Evolutionary conservation across 2,329 filamentous ascomycete species (phyloP).

Genomic region (Trichophyton rubrum): DNA sequence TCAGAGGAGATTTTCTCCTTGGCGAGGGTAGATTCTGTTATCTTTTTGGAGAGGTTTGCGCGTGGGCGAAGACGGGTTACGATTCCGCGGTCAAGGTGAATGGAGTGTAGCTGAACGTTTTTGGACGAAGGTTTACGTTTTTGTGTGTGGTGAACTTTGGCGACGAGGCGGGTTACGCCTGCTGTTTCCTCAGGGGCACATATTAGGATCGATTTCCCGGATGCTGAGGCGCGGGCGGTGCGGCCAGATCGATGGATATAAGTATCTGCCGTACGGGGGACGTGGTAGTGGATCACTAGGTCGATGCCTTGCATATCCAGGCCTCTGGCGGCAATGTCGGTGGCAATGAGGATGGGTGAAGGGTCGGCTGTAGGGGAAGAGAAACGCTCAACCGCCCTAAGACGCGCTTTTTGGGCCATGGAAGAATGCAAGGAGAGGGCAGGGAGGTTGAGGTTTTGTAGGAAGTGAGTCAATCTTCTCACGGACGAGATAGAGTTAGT

Average conservation of each 20-base stretch:
- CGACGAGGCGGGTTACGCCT: slow-evolving; percentile 68
- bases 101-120: slow-evolving; percentile 37
- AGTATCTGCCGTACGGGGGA: slow-evolving; percentile 77
- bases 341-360: slow-evolving; percentile 67
- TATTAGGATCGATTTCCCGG: slow-evolving; percentile 72
- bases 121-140: slow-evolving; percentile 49
- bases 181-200: slow-evolving; percentile 85
- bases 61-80: slow-evolving; percentile 64
- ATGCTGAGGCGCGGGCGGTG: slow-evolving; percentile 69
- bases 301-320: slow-evolving; percentile 87
- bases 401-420: slow-evolving; percentile 89
- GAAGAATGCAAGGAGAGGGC: slow-evolving; percentile 75
- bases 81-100: slow-evolving; percentile 72
- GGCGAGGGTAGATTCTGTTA: slow-evolving; percentile 69
- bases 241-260: slow-evolving; percentile 94
- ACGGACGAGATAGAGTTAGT: slow-evolving; percentile 93
- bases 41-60: slow-evolving; percentile 67
- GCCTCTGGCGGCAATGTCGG: slow-evolving; percentile 84
- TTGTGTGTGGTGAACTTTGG: slow-evolving; percentile 64
- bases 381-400: slow-evolving; percentile 88
- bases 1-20: slow-evolving; percentile 79
- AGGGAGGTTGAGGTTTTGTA: slow-evolving; percentile 68
- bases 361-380: slow-evolving; percentile 45
- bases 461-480: slow-evolving; percentile 68
- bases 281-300: slow-evolving; percentile 86